Evolutionary conservation across 2,329 filamentous ascomycete species (phyloP), one percentile per base, ranked within the genome.

Genomic region (Akanthomyces dipterigenus): DNA sequence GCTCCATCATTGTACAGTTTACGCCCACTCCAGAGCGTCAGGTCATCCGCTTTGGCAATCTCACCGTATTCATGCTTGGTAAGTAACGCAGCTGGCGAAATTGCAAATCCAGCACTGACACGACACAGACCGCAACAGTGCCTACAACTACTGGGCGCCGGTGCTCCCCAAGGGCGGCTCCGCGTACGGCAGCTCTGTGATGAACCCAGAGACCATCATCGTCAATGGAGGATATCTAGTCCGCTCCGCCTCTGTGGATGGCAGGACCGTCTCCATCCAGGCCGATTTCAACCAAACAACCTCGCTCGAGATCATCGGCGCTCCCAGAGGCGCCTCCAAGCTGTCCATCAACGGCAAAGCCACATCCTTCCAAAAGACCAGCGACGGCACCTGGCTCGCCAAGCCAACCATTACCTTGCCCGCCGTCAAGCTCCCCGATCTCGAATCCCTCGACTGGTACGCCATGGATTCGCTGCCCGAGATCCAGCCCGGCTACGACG

Each of bases 221-320:
- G 72, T 87, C 55, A 82, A 86, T 63, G 86, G 82, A 0, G 83
- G 84, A 11, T 88, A 90, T 67, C 78, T 90, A 0, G 70, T 89
- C 40, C 82, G 88, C 7, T 84, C 81, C 0, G 86, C 86, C 0
- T 78, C 79, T 3, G 70, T 88, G 1, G 67, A 81, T 5, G 83
- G 80, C 2, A 76, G 75, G n/a, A 79, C 80, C 1, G 76, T 93
- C 5, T 77, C 82, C 14, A 71, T 93, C 3, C 82, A 82, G 4
- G 90, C 87, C 3, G 90, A 95, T 67, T 79, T 93, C 64, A 93
- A 93, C 66, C 72, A 79, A 0, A 91, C 88, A 0, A 86, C 86
- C 0, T 68, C 82, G 0, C 72, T 93, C 16, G 88, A 92, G 65
- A 77, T 93, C 24, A 82, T 91, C 36, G 86, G 88, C 3, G 86